phyloP scores from a whole-genome alignment of 495 filamentous ascomycete species.

The Filosporella fistucella region DNA sequence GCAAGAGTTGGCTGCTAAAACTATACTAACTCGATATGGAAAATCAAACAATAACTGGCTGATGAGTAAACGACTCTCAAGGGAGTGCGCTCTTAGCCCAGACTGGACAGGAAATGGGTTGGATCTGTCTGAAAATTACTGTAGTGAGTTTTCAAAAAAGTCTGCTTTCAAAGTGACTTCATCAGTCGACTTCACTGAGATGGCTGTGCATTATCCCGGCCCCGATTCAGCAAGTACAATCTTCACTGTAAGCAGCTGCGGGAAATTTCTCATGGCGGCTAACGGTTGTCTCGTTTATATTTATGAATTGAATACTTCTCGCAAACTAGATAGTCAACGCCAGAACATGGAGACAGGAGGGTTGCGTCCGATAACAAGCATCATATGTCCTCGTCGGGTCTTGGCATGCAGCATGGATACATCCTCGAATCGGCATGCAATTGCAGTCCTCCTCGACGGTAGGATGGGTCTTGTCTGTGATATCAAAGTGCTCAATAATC shows the following conservation, averaged over 20 bases:
- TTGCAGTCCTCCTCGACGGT: constrained; percentile 59
- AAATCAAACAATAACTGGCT: constrained; percentile 40
- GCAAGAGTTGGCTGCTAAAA: not conserved
- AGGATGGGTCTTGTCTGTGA: constrained; percentile 63
- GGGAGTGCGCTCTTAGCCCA: constrained; percentile 55
- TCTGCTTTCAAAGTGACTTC: constrained; percentile 16
- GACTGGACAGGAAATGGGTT: constrained; percentile 40
- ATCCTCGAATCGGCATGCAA: constrained; percentile 44
- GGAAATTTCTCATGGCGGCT: constrained; percentile 53
- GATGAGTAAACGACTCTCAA: constrained; percentile 55
- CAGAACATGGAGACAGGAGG: constrained; percentile 20
- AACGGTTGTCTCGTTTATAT: constrained; percentile 57
- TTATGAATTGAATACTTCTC: constrained; percentile 43
- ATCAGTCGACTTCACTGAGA: constrained; percentile 29
- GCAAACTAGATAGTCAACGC: not conserved
- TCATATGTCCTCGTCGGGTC: constrained; percentile 56
- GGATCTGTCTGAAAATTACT: constrained; percentile 15
- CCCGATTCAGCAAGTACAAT: constrained; percentile 22
- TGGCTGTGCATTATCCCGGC: constrained; percentile 23
- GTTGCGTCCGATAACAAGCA: constrained; percentile 43
- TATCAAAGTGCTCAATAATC: constrained; percentile 25
- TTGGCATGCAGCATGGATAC: constrained; percentile 64
- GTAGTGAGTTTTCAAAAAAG: constrained; percentile 17
- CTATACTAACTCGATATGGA: not conserved
- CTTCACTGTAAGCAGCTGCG: constrained; percentile 57